These are phyloP conservation scores for Royoungia palumana DNA, from an alignment of 768 basidiomycete species.

Conservation along the genomic window DNA sequence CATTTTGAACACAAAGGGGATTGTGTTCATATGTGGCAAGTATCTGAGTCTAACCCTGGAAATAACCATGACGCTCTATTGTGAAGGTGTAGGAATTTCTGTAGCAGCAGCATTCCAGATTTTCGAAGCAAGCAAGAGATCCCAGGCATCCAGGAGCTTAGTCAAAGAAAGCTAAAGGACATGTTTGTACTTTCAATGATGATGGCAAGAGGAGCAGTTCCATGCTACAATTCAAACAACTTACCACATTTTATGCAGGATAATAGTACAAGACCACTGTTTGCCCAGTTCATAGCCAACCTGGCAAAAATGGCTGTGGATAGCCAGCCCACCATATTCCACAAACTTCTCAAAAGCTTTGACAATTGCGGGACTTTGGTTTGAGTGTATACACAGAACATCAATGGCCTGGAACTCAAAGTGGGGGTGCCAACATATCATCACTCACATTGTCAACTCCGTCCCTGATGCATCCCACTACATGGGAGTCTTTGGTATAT, in stretches of 20 bases:
- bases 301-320: neutral
- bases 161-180: slow-evolving; percentile 5
- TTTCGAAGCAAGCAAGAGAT: slow-evolving; percentile 5
- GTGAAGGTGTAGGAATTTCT: slow-evolving; percentile 7
- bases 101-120: slow-evolving; percentile 12
- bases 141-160: neutral
- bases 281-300: neutral
- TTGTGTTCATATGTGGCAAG: slow-evolving; percentile 14
- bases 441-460: neutral
- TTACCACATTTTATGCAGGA: neutral
- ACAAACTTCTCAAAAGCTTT: slow-evolving; percentile 9
- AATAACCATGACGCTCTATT: neutral
- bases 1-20: slow-evolving; percentile 8
- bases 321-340: slow-evolving; percentile 8
- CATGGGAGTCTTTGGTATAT: slow-evolving; percentile 6
- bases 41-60: neutral
- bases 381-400: slow-evolving; percentile 13
- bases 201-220: neutral
- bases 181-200: slow-evolving; percentile 9
- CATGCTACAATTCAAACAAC: neutral
- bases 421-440: slow-evolving; percentile 7
- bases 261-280: neutral
- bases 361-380: slow-evolving; percentile 4
- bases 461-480: slow-evolving; percentile 2
- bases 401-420: slow-evolving; percentile 10